Conservation (phyloP, 2,329 filamentous ascomycete species). For the Neonectria magnoliae region DNA sequence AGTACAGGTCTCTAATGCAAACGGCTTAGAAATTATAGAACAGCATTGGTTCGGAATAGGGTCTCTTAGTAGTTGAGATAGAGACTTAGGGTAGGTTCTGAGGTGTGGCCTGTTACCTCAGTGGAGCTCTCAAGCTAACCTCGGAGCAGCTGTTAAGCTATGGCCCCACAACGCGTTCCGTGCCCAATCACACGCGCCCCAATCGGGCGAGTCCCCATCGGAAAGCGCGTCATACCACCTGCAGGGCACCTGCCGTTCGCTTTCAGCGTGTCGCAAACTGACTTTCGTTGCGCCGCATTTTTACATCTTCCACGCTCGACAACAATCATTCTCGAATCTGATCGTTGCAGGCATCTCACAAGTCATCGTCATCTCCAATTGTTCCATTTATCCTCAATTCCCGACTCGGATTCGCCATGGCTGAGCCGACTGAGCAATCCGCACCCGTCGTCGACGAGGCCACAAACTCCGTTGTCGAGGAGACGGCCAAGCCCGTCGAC, state of each 20-base stretch:
- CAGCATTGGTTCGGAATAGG: no score
- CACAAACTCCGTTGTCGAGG: conserved; percentile 27
- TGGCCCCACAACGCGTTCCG: conserved; percentile 4
- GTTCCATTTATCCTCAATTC: not conserved
- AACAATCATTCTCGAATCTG: not conserved
- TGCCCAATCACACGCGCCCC: conserved; percentile 31
- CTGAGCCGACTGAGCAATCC: conserved; percentile 44
- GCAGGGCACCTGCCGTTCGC: conserved; percentile 20
- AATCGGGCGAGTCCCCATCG: conserved; percentile 9
- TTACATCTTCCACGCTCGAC: conserved; percentile 3
- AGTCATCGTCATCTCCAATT: conserved; percentile 5
- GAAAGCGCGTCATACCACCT: conserved; percentile 35
- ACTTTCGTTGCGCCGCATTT: conserved; percentile 16
- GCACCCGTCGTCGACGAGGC: conserved; percentile 34
- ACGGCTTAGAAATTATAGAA: not conserved
- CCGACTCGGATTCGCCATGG: conserved; percentile 34
- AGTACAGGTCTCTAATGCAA: not conserved
- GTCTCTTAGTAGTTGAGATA: no score
- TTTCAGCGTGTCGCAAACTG: conserved; percentile 38
- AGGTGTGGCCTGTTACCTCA: not conserved
- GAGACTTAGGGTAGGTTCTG: not conserved
- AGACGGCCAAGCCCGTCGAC: conserved; percentile 25
- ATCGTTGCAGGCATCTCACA: not conserved
- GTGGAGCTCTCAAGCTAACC: not conserved
- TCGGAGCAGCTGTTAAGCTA: not conserved